phyloP scores from a whole-genome alignment of 2,329 filamentous ascomycete genomes.

The Arthrobotrys megalospora region DNA sequence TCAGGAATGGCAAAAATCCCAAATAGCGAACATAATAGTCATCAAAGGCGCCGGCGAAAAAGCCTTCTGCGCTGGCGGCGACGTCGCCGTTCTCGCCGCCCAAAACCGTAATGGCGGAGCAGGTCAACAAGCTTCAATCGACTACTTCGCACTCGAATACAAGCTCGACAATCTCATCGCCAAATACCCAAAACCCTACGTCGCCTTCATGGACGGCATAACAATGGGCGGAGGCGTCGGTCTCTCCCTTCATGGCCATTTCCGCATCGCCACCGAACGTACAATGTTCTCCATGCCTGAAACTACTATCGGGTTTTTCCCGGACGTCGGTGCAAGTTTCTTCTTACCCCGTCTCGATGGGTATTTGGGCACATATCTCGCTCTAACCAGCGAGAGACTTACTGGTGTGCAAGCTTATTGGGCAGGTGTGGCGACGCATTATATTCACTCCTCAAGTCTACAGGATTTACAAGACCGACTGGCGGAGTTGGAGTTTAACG shows the following conservation, averaged over 20 bases:
- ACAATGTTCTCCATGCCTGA: constrained; percentile 99
- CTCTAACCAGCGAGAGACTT: constrained; percentile 87
- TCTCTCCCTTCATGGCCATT: constrained; percentile 92
- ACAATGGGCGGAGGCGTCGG: constrained; percentile 99
- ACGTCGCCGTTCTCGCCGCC: constrained; percentile 83
- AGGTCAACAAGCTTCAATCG: constrained; percentile 81
- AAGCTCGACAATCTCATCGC: constrained; percentile 95
- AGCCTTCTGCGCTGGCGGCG: constrained; percentile 93
- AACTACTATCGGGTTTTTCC: constrained; percentile 98
- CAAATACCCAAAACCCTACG: constrained; percentile 91
- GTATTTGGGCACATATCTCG: constrained; percentile 89
- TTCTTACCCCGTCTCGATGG: constrained; percentile 94
- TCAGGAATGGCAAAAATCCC: constrained; percentile 91
- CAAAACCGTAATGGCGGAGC: constrained; percentile 77
- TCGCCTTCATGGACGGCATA: constrained; percentile 96
- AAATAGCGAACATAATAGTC: constrained; percentile 91
- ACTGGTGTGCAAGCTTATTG: constrained; percentile 84
- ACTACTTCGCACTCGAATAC: constrained; percentile 97
- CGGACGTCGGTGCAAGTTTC: constrained; percentile 96
- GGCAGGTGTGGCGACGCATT: constrained; percentile 93
- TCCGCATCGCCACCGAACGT: constrained; percentile 95
- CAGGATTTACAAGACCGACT: constrained; percentile 86
- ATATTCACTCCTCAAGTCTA: constrained; percentile 90
- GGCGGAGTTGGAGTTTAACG: constrained; percentile 88
- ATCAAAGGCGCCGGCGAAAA: constrained; percentile 89